These are phyloP conservation scores for Populus hybrid DNA, from an alignment of 441 rosid species.

Conservation along the genomic window DNA sequence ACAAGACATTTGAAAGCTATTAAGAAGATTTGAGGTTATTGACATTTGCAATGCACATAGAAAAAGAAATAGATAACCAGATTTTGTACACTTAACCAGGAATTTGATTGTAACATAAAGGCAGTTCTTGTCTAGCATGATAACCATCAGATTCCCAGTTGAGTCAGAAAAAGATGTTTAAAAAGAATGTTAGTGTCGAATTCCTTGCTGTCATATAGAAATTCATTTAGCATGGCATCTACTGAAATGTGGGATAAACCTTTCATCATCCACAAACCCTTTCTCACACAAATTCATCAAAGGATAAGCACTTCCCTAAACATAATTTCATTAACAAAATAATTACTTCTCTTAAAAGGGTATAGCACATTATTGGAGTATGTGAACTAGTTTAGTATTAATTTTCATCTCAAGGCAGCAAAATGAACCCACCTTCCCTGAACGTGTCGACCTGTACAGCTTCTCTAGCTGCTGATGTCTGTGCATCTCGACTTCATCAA, in stretches of 20 bases:
- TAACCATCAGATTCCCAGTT: neutral
- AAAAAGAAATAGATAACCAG: neutral
- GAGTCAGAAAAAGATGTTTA: neutral
- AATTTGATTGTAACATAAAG: neutral
- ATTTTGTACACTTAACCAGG: neutral
- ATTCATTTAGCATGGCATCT: neutral
- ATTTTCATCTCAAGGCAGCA: neutral
- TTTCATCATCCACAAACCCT: neutral
- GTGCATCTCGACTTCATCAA: slow-evolving; percentile 90
- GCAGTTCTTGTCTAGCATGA: neutral
- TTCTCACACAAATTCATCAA: neutral
- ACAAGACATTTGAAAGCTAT: neutral
- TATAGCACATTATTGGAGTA: neutral
- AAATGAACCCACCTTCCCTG: slow-evolving; percentile 55
- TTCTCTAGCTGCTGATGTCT: slow-evolving; percentile 91
- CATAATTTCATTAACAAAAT: neutral
- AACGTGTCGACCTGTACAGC: slow-evolving; percentile 74
- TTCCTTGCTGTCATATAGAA: neutral
- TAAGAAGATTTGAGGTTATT: neutral
- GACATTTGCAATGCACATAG: neutral
- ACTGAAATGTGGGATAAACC: neutral
- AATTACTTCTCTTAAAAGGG: neutral
- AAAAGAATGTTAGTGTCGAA: neutral
- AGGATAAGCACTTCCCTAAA: neutral
- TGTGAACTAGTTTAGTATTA: neutral